A percentile compares a stretch with the other conserved stretches of the same genome.
phyloP scores from a whole-genome alignment of 2,329 filamentous ascomycete genomes.

The Davidsoniella virescens region DNA sequence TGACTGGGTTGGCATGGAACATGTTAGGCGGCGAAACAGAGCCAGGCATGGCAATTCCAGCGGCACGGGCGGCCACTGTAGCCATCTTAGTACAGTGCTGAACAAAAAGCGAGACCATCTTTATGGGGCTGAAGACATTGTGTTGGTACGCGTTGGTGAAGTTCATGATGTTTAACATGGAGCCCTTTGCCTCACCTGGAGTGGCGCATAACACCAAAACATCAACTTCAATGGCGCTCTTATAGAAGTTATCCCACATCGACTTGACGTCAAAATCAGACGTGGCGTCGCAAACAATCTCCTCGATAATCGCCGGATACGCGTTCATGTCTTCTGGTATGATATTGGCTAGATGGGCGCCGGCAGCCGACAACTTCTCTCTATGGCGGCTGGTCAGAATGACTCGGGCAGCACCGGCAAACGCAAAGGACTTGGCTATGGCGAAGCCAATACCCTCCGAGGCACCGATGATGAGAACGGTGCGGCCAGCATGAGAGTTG shows the following conservation, averaged over 20 bases:
- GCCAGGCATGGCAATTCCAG: neutral
- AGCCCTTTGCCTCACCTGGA: slow-evolving; percentile 2
- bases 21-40: neutral
- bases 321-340: neutral
- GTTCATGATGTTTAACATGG: slow-evolving; percentile 11
- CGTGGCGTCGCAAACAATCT: slow-evolving; percentile 17
- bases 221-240: slow-evolving; percentile 16
- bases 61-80: neutral
- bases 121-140: slow-evolving; percentile 11
- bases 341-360: slow-evolving; percentile 13
- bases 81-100: slow-evolving; percentile 3
- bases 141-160: neutral
- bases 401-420: slow-evolving; percentile 23
- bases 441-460: slow-evolving; percentile 49
- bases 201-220: slow-evolving; percentile 20
- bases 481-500: slow-evolving; percentile 27
- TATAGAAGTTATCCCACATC: slow-evolving; percentile 19
- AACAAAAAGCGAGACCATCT: slow-evolving; percentile 7
- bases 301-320: slow-evolving; percentile 13
- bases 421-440: slow-evolving; percentile 39
- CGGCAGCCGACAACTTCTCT: slow-evolving; percentile 17
- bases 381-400: slow-evolving; percentile 24
- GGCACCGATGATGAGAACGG: slow-evolving; percentile 51
- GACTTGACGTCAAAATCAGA: slow-evolving; percentile 13
- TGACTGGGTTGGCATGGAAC: neutral